A percentile compares a stretch with the other conserved stretches of the same genome.
phyloP scores from a whole-genome alignment of 495 filamentous ascomycete genomes.

The Podospora conica region DNA sequence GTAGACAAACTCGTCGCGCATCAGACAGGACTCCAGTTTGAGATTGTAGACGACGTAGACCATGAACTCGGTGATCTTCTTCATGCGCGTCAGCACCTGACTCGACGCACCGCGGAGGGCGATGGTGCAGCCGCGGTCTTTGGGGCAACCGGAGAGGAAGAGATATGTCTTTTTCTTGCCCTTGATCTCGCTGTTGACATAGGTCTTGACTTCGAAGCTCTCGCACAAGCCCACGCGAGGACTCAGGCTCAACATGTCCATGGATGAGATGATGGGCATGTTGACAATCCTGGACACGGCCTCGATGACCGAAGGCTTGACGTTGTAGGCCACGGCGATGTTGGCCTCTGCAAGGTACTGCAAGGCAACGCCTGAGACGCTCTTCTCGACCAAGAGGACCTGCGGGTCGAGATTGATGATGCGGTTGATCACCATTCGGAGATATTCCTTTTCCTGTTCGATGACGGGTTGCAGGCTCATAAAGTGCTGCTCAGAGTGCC shows the following conservation, averaged over 20 bases:
- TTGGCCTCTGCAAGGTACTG: slow-evolving; percentile 80
- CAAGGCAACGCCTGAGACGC: slow-evolving; percentile 84
- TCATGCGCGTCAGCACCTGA: slow-evolving; percentile 66
- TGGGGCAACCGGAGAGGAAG: slow-evolving; percentile 87
- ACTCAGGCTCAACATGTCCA: slow-evolving; percentile 88
- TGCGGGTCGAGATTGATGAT: slow-evolving; percentile 80
- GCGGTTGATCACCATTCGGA: slow-evolving; percentile 87
- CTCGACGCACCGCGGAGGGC: slow-evolving; percentile 79
- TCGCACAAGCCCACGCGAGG: slow-evolving; percentile 70
- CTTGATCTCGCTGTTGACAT: slow-evolving; percentile 64
- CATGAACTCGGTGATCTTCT: slow-evolving; percentile 97
- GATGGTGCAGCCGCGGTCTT: slow-evolving; percentile 92
- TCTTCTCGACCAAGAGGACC: slow-evolving; percentile 79
- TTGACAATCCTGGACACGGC: slow-evolving; percentile 88
- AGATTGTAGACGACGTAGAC: slow-evolving; percentile 97
- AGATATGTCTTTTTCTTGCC: slow-evolving; percentile 89
- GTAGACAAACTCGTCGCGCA: slow-evolving; percentile 91
- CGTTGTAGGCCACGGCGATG: slow-evolving; percentile 89
- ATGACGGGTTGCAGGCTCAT: slow-evolving; percentile 98
- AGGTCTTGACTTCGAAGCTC: slow-evolving; percentile 93
- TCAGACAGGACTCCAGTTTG: slow-evolving; percentile 89
- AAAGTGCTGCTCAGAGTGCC: slow-evolving; percentile 85
- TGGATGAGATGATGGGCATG: slow-evolving; percentile 86
- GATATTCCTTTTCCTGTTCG: slow-evolving; percentile 90
- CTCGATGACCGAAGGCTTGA: slow-evolving; percentile 91